Percentiles rank a stretch among this genome's conserved stretches.
These are phyloP conservation scores for Solanum hybrid DNA, from an alignment of 305 asterid species.

Conservation along the genomic window DNA sequence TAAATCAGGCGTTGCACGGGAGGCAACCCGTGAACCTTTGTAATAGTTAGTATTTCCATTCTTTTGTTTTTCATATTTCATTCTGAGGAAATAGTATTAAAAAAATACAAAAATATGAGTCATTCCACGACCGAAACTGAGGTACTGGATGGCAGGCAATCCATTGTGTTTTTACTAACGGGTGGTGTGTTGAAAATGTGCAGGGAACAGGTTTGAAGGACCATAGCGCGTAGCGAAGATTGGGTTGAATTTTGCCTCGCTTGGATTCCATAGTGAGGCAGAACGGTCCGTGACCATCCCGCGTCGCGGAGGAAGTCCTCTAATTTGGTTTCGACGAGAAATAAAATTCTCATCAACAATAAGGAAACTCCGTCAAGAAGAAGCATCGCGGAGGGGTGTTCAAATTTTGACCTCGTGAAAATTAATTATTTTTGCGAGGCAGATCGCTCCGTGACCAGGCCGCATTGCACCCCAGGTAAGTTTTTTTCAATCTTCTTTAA, in stretches of 20 bases:
- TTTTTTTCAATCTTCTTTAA: too few species aligned
- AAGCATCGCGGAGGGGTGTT: neutral
- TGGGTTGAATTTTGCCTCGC: neutral
- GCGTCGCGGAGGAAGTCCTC: neutral
- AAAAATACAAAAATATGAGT: neutral
- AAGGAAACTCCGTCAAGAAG: neutral
- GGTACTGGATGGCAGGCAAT: neutral
- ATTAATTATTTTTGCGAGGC: neutral
- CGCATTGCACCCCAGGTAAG: neutral
- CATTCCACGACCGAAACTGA: neutral
- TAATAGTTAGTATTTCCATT: neutral
- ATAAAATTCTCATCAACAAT: neutral
- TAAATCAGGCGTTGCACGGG: neutral
- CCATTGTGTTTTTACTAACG: neutral
- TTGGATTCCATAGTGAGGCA: neutral
- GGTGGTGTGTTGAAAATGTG: too few species aligned
- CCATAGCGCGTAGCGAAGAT: neutral
- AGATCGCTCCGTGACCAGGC: neutral
- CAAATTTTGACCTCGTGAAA: neutral
- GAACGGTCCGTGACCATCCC: neutral
- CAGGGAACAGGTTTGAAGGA: neutral
- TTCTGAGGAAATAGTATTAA: neutral
- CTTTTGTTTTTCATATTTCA: neutral
- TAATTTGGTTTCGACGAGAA: neutral
- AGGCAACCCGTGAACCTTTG: neutral